Percentiles rank a stretch among this genome's conserved stretches.
phyloP scores from a whole-genome alignment of 441 rosid genomes.

The Adansonia rubrostipa region DNA sequence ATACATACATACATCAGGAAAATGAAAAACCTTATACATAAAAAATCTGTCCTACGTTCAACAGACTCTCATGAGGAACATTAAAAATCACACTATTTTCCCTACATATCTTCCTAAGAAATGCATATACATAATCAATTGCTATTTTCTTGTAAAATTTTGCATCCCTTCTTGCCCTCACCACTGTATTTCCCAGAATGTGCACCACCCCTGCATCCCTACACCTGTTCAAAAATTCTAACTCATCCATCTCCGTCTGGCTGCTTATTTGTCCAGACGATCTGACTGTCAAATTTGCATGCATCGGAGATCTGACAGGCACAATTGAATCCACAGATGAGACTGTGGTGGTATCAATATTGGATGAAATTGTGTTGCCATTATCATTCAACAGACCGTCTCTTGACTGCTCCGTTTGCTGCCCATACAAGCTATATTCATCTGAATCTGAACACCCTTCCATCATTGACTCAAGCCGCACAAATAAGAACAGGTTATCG shows the following conservation, averaged over 20 bases:
- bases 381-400: slow-evolving; percentile 40
- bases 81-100: slow-evolving; percentile 84
- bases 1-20: background rate
- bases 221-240: slow-evolving; percentile 66
- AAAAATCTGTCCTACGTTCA: slow-evolving; percentile 85
- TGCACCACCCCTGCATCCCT: slow-evolving; percentile 88
- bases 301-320: slow-evolving; percentile 41
- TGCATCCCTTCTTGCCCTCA: slow-evolving; percentile 77
- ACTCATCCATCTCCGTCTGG: slow-evolving; percentile 59
- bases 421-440: slow-evolving; percentile 58
- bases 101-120: slow-evolving; percentile 89
- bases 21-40: slow-evolving; percentile 49
- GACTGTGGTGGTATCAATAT: slow-evolving; percentile 43
- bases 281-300: no score
- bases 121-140: slow-evolving; percentile 75
- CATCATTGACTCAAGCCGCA: slow-evolving; percentile 88
- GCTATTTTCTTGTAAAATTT: slow-evolving; percentile 75
- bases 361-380: slow-evolving; percentile 41
- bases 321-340: slow-evolving; percentile 62
- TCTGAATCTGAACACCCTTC: slow-evolving; percentile 76
- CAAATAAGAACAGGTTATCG: slow-evolving; percentile 62
- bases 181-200: slow-evolving; percentile 79
- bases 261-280: slow-evolving; percentile 41
- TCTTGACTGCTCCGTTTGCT: slow-evolving; percentile 50
- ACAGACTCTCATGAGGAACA: slow-evolving; percentile 87